Percentiles rank a stretch among this genome's conserved stretches.
phyloP scores from a whole-genome alignment of 257 asterid genomes.

The Ehretia macrophylla region DNA sequence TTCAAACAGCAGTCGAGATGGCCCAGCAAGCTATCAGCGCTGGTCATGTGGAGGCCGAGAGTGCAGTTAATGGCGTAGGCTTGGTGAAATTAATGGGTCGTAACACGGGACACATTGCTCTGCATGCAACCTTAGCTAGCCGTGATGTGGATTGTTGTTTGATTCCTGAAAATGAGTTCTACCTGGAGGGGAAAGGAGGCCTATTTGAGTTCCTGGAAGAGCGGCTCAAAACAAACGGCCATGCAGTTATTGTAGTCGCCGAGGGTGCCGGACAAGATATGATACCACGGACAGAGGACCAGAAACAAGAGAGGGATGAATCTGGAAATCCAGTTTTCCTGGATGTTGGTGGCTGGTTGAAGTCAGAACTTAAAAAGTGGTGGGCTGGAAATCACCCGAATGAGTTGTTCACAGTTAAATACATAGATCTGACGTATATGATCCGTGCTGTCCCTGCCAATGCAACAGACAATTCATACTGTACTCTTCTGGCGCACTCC shows the following conservation, averaged over 20 bases:
- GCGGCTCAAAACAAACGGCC: constrained; percentile 41
- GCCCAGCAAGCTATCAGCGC: constrained; percentile 87
- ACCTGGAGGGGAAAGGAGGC: constrained; percentile 69
- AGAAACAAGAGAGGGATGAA: constrained; percentile 52
- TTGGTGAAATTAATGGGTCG: constrained; percentile 91
- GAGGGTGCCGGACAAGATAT: constrained; percentile 84
- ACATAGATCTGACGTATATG: constrained; percentile 83
- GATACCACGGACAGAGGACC: constrained; percentile 38
- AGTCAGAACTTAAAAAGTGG: constrained; percentile 72
- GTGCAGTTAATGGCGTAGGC: constrained; percentile 76
- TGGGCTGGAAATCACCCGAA: constrained; percentile 60
- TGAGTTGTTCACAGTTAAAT: constrained; percentile 62
- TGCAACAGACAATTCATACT: constrained; percentile 65
- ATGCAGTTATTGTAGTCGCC: constrained; percentile 65
- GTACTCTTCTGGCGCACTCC: constrained; percentile 68
- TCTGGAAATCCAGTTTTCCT: constrained; percentile 67
- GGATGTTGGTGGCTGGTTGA: constrained; percentile 83
- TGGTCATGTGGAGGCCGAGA: constrained; percentile 71
- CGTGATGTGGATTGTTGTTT: constrained; percentile 79
- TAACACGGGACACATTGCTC: constrained; percentile 80
- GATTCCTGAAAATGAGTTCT: constrained; percentile 68
- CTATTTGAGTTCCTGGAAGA: constrained; percentile 48
- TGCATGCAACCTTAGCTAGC: constrained; percentile 70
- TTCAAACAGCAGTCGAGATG: constrained; percentile 82
- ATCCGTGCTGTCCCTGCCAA: constrained; percentile 69